Conservation (phyloP, 164 flowering plant species). For the Aristolochia contorta region DNA sequence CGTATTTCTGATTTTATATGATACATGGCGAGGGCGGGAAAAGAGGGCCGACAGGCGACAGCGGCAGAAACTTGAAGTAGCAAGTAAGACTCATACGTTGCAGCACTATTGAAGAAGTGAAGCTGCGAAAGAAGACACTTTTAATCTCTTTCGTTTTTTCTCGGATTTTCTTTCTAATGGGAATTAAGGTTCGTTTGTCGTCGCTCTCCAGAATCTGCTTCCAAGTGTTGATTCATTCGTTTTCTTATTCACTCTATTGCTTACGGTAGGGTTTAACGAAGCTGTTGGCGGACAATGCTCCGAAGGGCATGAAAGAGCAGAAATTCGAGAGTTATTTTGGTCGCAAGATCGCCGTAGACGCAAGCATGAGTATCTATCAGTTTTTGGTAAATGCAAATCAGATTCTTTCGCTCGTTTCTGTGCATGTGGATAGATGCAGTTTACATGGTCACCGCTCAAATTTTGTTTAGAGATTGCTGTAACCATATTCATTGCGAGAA, state of each 20-base stretch:
- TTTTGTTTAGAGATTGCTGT: too few relatives aligned
- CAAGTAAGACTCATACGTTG: too few relatives aligned
- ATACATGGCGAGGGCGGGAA: too few relatives aligned
- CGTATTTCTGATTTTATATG: too few relatives aligned
- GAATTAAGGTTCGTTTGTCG: slow-evolving; percentile 14
- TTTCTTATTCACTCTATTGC: background rate
- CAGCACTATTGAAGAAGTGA: too few relatives aligned
- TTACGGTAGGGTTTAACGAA: slow-evolving; percentile 83
- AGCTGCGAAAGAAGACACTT: too few relatives aligned
- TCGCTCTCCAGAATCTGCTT: background rate
- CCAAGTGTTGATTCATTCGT: background rate
- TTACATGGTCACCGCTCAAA: too few relatives aligned
- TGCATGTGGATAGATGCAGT: background rate
- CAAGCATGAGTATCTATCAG: slow-evolving; percentile 99
- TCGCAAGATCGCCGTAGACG: slow-evolving; percentile 86
- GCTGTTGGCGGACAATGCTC: slow-evolving; percentile 89
- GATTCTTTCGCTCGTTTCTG: background rate
- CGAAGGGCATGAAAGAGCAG: slow-evolving; percentile 84
- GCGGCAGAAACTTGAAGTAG: too few relatives aligned
- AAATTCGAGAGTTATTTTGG: slow-evolving; percentile 90
- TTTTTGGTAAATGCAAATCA: slow-evolving; percentile 46
- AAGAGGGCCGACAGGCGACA: too few relatives aligned
- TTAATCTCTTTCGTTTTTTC: too few relatives aligned
- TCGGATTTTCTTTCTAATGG: slow-evolving; percentile 4
- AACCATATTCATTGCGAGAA: background rate